Percentiles rank a stretch among this genome's conserved stretches.
Evolutionary conservation across 2,329 filamentous ascomycete genomes (phyloP).

Genomic region (Fusarium sp.): DNA sequence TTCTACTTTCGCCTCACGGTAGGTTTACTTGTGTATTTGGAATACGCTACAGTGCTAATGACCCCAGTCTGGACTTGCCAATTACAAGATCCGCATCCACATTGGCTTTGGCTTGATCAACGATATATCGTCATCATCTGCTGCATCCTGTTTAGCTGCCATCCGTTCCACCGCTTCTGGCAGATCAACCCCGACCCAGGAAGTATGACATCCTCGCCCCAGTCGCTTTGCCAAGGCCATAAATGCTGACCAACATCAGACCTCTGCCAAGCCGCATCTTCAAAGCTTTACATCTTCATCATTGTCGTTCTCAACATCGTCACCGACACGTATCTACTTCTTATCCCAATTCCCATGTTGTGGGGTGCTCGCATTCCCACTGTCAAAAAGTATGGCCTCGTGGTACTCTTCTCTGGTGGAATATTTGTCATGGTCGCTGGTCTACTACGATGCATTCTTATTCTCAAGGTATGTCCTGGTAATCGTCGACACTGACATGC

Average conservation of each 20-base stretch:
- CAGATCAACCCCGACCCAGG: conserved; percentile 58
- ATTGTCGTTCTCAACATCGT: conserved; percentile 52
- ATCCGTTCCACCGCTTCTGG: conserved; percentile 53
- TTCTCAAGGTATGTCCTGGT: conserved; percentile 46
- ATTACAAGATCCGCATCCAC: conserved; percentile 43
- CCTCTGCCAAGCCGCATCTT: conserved; percentile 54
- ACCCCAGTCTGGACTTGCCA: conserved; percentile 38
- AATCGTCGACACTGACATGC: conserved; percentile 40
- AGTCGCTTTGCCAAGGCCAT: not conserved
- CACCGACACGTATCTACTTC: conserved; percentile 56
- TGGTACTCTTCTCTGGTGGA: conserved; percentile 61
- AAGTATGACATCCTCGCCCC: conserved; percentile 43
- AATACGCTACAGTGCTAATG: conserved; percentile 43
- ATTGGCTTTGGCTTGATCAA: conserved; percentile 50
- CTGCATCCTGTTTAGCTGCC: conserved; percentile 51
- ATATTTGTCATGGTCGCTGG: conserved; percentile 55
- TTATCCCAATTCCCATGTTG: conserved; percentile 62
- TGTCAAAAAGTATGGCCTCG: conserved; percentile 63
- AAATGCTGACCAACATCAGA: conserved; percentile 44
- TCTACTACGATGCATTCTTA: conserved; percentile 51
- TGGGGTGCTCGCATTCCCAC: conserved; percentile 62
- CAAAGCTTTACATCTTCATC: conserved; percentile 54
- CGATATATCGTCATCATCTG: conserved; percentile 50
- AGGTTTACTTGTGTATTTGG: conserved; percentile 42
- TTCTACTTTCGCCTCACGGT: conserved; percentile 65